Base-by-base conservation (phyloP, 176 grass and related monocot species). In the Puya raimondii region DNA sequence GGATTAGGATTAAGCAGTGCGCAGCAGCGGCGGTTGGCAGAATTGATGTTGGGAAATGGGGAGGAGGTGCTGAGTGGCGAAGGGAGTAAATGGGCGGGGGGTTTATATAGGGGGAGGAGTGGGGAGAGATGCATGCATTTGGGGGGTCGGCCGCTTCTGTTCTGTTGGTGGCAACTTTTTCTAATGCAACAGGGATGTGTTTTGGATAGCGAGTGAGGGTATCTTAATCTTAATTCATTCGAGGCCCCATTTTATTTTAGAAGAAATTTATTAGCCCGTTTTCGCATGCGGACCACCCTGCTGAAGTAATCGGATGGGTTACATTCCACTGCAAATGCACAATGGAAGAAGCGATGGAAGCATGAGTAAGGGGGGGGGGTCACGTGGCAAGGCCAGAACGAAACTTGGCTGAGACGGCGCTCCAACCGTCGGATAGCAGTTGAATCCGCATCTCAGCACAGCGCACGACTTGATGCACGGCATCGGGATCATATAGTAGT, bases 41-140 rank as follows among this genome's bases (percentile, higher is more conserved):
- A 49, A 57, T 57, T 8, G 53, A 57, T 57, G 14, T 20, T 61
- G n/a, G 56, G 15, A 59, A 26, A 4, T 42, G 11, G 3, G 3
- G 47, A 9, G 49, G 47, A 2, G 11, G 18, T 4, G 17, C 6
- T 52, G 67, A 33, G 64, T 59, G 64, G 2, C 9, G 64, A 33
- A 15, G 56, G 27, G 8, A 15, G 3, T 23, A 12, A 59, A 29
- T 7, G 26, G 26, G 10, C 8, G 47, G 12, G 47, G 23, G 49
- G 61, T 66, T 54, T 75, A 66, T 75, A 56, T 66, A 67, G 64
- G 73, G 11, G n/a, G 20, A 12, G 50, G 14, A 18, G 48, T 1
- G 73, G 9, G 14, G 63, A 16, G 23, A 14, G 73, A 23, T 75
- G 63, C 73, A 47, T 75, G 73, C 50, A 75, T 42, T 66, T 74